Evolutionary conservation across 306 rosid species (phyloP), one percentile per base, ranked within the genome.

Genomic region (Cucumis cinereus): DNA sequence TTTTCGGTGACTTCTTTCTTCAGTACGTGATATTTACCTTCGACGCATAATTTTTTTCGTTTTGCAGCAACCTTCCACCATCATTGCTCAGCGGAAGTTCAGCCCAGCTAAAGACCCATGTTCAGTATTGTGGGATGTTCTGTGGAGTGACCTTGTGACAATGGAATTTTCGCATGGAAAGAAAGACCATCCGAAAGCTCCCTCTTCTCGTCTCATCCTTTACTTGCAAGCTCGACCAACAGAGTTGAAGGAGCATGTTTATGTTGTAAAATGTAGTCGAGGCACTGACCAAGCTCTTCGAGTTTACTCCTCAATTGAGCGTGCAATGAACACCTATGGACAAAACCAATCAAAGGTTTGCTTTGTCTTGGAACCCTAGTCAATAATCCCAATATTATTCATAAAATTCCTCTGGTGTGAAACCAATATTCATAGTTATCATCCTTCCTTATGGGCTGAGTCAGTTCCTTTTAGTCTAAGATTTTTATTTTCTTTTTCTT

Each of bases 81-180:
- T 89, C 58, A 87, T 94, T 83, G 93, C 69, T 77, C 97, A 92
- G 87, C 92, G 94, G 85, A 94, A 88, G 86, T 94, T 94, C 91
- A 90, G 87, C 91, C 93, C 96, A 1, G 96, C 89, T n/a, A 92
- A 82, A 87, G 99, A 94, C 88, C 90, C 99, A 12, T 94, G 99
- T 86, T 92, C 99, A 7, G 81, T 94, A 66, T 54, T 86, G 77
- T 94, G 99, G 99, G 99, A 94, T 80, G 91, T 92, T 72, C 82
- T 85, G 78, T 94, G 95, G 96, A 89, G 90, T 80, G 87, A 89
- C 83, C 91, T 92, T 23, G 85, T 78, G 72, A 81, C 87, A 2
- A 94, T 94, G 97, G 96, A 90, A 81, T 75, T 86, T 79, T 73
- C 90, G 24, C 86, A 85, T 52, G 92, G 97, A 60, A 88, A 92